A percentile compares a stretch with the other conserved stretches of the same genome.
phyloP scores from a whole-genome alignment of 106 monocot genomes.

The Dioscorea zingiberensis region DNA sequence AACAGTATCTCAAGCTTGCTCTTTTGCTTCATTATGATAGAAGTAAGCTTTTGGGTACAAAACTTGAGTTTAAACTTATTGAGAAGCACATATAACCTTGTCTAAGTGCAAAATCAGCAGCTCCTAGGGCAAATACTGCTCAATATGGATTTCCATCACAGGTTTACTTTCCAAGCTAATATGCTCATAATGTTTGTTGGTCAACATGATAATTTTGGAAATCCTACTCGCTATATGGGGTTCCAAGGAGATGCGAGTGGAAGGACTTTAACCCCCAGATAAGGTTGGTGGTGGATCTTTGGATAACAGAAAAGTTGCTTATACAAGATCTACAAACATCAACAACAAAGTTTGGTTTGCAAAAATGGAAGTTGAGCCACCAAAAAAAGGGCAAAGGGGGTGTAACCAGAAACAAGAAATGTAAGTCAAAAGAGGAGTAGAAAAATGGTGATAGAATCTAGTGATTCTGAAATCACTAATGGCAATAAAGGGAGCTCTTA shows the following conservation, averaged over 20 bases:
- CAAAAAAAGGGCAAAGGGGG: conserved; percentile 4
- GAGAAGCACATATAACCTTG: conserved; percentile 53
- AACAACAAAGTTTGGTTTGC: conserved; percentile 16
- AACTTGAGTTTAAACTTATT: conserved; percentile 75
- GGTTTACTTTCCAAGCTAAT: background rate
- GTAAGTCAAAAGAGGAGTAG: conserved; percentile 13
- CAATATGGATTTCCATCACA: background rate
- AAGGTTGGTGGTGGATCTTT: conserved; percentile 1
- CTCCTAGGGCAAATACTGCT: conserved; percentile 2
- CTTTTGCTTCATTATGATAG: conserved; percentile 76
- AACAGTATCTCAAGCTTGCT: conserved; percentile 69
- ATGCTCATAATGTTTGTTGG: conserved; percentile 7
- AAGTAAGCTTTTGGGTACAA: conserved; percentile 73
- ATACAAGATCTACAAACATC: background rate
- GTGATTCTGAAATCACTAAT: conserved; percentile 18
- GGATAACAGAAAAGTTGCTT: conserved; percentile 5
- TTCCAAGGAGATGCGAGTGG: conserved; percentile 17
- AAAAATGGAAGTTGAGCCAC: conserved; percentile 17
- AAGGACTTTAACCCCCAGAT: background rate
- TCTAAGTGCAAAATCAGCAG: conserved; percentile 23
- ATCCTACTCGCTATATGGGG: conserved; percentile 4
- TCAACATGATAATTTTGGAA: conserved; percentile 19
- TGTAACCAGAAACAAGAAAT: conserved; percentile 6
- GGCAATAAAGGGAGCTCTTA: background rate
- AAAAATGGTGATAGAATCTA: conserved; percentile 6